Evolutionary conservation across 1,284 basidiomycete genomes (phyloP).

Genomic region (Ceraceosorus bombacis): DNA sequence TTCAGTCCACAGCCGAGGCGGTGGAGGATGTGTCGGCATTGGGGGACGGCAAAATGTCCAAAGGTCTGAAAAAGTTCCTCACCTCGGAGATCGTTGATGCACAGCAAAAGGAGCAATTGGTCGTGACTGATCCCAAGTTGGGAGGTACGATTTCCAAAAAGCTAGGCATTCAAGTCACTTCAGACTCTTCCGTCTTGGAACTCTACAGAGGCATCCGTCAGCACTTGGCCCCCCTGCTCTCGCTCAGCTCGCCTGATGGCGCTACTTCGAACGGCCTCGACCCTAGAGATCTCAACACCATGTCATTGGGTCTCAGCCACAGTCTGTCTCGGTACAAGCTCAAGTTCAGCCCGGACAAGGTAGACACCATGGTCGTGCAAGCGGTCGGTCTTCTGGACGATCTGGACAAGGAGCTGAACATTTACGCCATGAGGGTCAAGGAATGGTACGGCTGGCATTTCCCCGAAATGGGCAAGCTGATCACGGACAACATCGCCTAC

Average conservation of each 20-base stretch:
- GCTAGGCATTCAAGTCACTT: slow-evolving; percentile 77
- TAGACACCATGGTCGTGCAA: slow-evolving; percentile 98
- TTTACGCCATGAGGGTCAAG: slow-evolving; percentile 98
- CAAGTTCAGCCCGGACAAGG: slow-evolving; percentile 98
- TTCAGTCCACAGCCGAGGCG: slow-evolving; percentile 91
- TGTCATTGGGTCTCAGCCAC: slow-evolving; percentile 94
- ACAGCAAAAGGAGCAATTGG: slow-evolving; percentile 71
- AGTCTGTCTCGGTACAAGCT: slow-evolving; percentile 96
- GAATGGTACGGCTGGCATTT: slow-evolving; percentile 99
- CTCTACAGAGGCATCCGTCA: slow-evolving; percentile 91
- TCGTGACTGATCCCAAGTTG: slow-evolving; percentile 83
- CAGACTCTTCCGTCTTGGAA: slow-evolving; percentile 63
- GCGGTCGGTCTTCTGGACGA: slow-evolving; percentile 97
- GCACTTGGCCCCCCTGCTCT: slow-evolving; percentile 74
- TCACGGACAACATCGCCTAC: slow-evolving; percentile 92
- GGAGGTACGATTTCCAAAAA: slow-evolving; percentile 87
- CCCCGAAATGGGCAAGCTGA: slow-evolving; percentile 98
- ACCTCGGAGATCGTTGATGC: slow-evolving; percentile 68
- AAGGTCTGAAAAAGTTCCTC: slow-evolving; percentile 86
- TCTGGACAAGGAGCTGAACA: slow-evolving; percentile 98
- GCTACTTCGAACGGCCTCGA: slow-evolving; percentile 41
- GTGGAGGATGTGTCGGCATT: slow-evolving; percentile 95
- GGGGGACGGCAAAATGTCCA: slow-evolving; percentile 85
- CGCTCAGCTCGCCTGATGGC: slow-evolving; percentile 22
- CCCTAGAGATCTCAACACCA: slow-evolving; percentile 87